Conservation (phyloP, 257 asterid genomes). For the Schizonepeta tenuifolia region DNA sequence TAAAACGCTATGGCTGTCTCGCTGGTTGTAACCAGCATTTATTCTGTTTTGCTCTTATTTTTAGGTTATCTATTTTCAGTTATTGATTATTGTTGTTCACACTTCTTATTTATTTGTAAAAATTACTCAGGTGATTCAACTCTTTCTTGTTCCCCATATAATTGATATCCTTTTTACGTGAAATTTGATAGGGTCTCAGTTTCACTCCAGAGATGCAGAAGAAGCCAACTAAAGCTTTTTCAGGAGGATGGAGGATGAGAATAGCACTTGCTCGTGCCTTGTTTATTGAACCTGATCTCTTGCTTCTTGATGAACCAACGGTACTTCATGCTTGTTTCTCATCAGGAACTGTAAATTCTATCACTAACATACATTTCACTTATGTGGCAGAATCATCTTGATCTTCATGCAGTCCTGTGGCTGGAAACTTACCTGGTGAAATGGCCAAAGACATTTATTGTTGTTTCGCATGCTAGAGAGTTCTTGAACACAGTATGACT, state of each 20-base stretch:
- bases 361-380: slow-evolving; percentile 35
- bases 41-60: slow-evolving; percentile 17
- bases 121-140: slow-evolving; percentile 15
- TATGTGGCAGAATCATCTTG: slow-evolving; percentile 92
- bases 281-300: slow-evolving; percentile 92
- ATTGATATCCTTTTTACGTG: slow-evolving; percentile 29
- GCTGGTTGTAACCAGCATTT: slow-evolving; percentile 22
- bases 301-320: slow-evolving; percentile 98
- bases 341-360: slow-evolving; percentile 17
- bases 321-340: slow-evolving; percentile 48
- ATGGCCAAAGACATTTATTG: slow-evolving; percentile 98
- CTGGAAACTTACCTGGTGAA: slow-evolving; percentile 90
- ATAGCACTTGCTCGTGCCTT: slow-evolving; percentile 96
- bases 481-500: slow-evolving; percentile 79
- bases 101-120: neutral
- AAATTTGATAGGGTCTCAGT: slow-evolving; percentile 81
- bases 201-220: slow-evolving; percentile 91
- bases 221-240: slow-evolving; percentile 82
- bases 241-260: slow-evolving; percentile 99
- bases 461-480: slow-evolving; percentile 99
- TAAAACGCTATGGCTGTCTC: slow-evolving; percentile 21
- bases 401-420: slow-evolving; percentile 99
- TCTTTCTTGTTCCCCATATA: slow-evolving; percentile 1
- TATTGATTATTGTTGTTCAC: slow-evolving; percentile 31
- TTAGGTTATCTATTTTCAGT: slow-evolving; percentile 23